Evolutionary conservation across 139 green algal species (phyloP), one percentile per base, ranked within the genome.

Genomic region (Monoraphidium neglectum): DNA sequence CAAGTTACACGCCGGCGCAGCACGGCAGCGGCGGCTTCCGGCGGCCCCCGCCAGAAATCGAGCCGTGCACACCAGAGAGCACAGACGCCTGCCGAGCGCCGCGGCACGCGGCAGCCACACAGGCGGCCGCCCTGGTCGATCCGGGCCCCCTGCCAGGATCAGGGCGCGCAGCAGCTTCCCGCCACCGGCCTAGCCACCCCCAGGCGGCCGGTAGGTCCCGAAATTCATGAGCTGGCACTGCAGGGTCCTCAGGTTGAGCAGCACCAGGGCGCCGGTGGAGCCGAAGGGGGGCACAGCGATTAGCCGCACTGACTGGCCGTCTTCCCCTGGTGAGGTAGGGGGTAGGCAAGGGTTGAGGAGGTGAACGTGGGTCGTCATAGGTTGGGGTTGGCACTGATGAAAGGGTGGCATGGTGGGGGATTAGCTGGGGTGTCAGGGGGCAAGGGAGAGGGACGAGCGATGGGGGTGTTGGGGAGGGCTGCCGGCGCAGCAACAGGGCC

Each of bases 161-260:
- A n/a, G n/a, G n/a, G n/a, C n/a, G n/a, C n/a, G n/a, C n/a, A n/a
- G n/a, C n/a, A n/a, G n/a, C n/a, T n/a, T n/a, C n/a, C n/a, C n/a
- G n/a, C n/a, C n/a, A n/a, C n/a, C n/a, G n/a, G n/a, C n/a, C n/a
- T n/a, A n/a, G n/a, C n/a, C n/a, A n/a, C n/a, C n/a, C n/a, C n/a
- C n/a, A n/a, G n/a, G n/a, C n/a, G n/a, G n/a, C n/a, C n/a, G n/a
- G n/a, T n/a, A n/a, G 38, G 32, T 56, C 33, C 72, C 61, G 72
- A 97, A 97, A 26, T 76, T 82, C 15, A 98, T 76, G 0, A 89
- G 86, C 49, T 94, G 87, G 59, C 86, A 92, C 53, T 87, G 79
- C n/a, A 98, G 83, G 1, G 92, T 98, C 3, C 69, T 54, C 38
- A 97, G 76, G 77, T 98, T 97, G 49, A 98, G 65, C 60, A 98